Base-by-base conservation (phyloP, 2,329 filamentous ascomycete genomes). In the Aspergillus sp. region DNA sequence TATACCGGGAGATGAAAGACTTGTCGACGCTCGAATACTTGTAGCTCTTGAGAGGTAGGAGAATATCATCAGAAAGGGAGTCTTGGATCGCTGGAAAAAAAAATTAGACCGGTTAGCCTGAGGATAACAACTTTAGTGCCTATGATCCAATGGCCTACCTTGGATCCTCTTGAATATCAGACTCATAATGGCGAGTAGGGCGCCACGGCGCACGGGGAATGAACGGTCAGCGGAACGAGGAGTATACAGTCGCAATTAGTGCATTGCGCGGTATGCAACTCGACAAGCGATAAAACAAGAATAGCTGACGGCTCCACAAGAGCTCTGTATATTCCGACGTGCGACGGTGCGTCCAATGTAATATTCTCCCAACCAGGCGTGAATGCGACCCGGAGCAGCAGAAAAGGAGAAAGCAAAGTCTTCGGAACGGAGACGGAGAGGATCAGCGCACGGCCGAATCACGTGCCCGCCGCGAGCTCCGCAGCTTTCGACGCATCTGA, bases 1-100 rank as follows among this genome's bases (percentile, higher is more conserved):
- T 89, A 74, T 97, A 95, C 72, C 92, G 84, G 52, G 94, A 97
- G 54, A 96, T 84, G 57, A 89, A 87, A 47, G 92, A 96, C 75
- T 96, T 93, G 79, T 99, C 94, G 73, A 99, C 91, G 65, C 88
- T 90, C 63, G 91, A 95, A 75, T 99, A 99, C 71, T 96, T 95
- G 85, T 99, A 99, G 54, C 87, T 86, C 75, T 91, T 94, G 64
- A 99, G 86, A 71, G 96, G 92, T 55, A 88, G 80, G 62, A 99
- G 83, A 50, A 90, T 90, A 66, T 97, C 91, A 65, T 96, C 90
- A 24, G 92, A 95, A 62, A 97, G 78, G 60, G 79, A 81, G 58
- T 84, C 81, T 65, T 73, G 73, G 58, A 66, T 68, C 64, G 69
- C 72, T 72, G 14, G 33, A 38, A 19, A 33, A 41, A 7, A 16